phyloP scores from a whole-genome alignment of 1,284 basidiomycete genomes.

The Xanthoconium separans region DNA sequence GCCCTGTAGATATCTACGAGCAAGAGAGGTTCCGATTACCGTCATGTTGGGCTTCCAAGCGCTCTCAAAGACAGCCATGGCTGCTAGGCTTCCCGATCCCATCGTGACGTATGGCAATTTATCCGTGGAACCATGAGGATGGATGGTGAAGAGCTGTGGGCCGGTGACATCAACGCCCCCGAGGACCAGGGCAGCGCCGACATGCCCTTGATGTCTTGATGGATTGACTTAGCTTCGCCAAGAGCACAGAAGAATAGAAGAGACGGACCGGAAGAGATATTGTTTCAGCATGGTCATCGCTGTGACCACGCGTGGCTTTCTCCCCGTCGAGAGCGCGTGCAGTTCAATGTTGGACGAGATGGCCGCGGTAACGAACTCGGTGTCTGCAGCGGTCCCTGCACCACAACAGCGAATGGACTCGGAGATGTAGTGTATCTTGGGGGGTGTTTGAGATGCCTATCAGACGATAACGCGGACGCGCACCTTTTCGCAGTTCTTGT shows the following conservation, averaged over 20 bases:
- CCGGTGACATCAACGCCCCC: slow-evolving; percentile 94
- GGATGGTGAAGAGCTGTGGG: slow-evolving; percentile 94
- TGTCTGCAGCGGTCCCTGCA: slow-evolving; percentile 97
- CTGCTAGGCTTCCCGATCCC: slow-evolving; percentile 95
- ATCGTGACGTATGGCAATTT: slow-evolving; percentile 99
- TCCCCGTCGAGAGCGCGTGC: slow-evolving; percentile 80
- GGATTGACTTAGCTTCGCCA: neutral
- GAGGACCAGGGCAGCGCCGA: slow-evolving; percentile 96
- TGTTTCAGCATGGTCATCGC: slow-evolving; percentile 96
- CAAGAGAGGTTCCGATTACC: slow-evolving; percentile 40
- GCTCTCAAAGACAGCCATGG: slow-evolving; percentile 98
- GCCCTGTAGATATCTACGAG: neutral
- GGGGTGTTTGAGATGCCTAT: neutral
- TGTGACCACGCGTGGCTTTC: slow-evolving; percentile 89
- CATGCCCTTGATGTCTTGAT: slow-evolving; percentile 85
- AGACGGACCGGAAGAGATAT: slow-evolving; percentile 64
- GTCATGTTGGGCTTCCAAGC: slow-evolving; percentile 84
- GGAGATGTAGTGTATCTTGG: slow-evolving; percentile 94
- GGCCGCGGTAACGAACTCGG: slow-evolving; percentile 91
- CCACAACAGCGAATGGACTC: slow-evolving; percentile 97
- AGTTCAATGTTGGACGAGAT: slow-evolving; percentile 94
- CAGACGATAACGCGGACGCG: slow-evolving; percentile 11
- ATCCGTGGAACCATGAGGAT: slow-evolving; percentile 97
- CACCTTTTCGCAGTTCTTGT: slow-evolving; percentile 99
- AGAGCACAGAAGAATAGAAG: too few species aligned